These are phyloP conservation scores for Chaetomium tenue DNA, from an alignment of 495 filamentous ascomycete species.

Conservation along the genomic window DNA sequence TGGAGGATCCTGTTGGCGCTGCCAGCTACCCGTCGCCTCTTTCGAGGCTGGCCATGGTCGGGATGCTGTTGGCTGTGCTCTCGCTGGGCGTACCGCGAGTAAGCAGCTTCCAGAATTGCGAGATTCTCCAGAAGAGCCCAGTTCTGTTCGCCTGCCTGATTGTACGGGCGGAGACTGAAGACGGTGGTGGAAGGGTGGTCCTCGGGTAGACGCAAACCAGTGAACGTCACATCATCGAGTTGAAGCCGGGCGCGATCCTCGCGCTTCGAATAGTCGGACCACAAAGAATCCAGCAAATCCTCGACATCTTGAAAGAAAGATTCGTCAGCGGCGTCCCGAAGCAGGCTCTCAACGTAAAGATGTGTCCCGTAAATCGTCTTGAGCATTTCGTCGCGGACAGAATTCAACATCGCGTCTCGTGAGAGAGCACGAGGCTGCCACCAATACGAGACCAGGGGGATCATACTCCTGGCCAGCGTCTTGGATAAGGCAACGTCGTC, in stretches of 20 bases:
- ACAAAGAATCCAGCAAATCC: constrained; percentile 60
- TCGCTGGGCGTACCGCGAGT: constrained; percentile 37
- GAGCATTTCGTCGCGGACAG: constrained; percentile 58
- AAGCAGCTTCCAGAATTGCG: constrained; percentile 48
- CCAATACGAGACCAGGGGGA: constrained; percentile 68
- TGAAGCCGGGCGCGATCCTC: constrained; percentile 70
- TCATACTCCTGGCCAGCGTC: constrained; percentile 54
- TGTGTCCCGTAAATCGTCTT: constrained; percentile 67
- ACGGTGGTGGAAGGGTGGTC: constrained; percentile 39
- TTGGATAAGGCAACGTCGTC: constrained; percentile 64
- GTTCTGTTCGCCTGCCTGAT: constrained; percentile 48
- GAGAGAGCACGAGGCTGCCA: constrained; percentile 68
- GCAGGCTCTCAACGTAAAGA: constrained; percentile 53
- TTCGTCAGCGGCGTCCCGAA: constrained; percentile 33
- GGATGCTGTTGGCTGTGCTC: constrained; percentile 26
- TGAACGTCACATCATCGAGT: constrained; percentile 68
- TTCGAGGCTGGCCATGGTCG: constrained; percentile 51
- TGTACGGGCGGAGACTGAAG: constrained; percentile 51
- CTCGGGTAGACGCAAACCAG: constrained; percentile 36
- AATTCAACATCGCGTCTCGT: constrained; percentile 68
- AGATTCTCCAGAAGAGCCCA: constrained; percentile 55
- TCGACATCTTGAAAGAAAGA: constrained; percentile 42
- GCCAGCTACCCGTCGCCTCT: constrained; percentile 61
- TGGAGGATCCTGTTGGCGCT: constrained; percentile 61
- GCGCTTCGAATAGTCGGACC: constrained; percentile 69